Conservation (phyloP, 768 basidiomycete genomes). For the Trametes gibbosa region DNA sequence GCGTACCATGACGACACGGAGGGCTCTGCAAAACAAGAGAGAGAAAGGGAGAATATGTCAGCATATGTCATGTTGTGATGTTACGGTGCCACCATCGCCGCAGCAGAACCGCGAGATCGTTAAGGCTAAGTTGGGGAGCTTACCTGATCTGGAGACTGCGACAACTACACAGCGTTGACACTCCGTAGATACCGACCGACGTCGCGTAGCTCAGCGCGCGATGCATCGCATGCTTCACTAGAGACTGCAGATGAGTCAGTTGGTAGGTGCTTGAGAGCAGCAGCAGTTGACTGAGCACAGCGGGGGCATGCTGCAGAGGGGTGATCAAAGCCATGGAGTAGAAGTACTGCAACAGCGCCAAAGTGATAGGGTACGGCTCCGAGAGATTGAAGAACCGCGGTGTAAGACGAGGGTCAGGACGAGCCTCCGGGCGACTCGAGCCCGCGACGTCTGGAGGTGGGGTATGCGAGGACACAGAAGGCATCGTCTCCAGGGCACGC, state of each 20-base stretch:
- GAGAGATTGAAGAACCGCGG: slow-evolving; percentile 79
- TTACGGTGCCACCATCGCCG: no score
- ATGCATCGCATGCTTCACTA: slow-evolving; percentile 96
- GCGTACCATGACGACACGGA: slow-evolving; percentile 81
- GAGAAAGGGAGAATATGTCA: neutral
- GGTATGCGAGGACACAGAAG: slow-evolving; percentile 58
- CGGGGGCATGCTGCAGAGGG: slow-evolving; percentile 86
- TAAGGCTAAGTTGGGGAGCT: slow-evolving; percentile 17
- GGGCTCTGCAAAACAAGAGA: slow-evolving; percentile 46
- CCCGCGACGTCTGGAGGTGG: slow-evolving; percentile 62
- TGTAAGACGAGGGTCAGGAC: slow-evolving; percentile 77
- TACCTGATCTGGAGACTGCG: slow-evolving; percentile 88
- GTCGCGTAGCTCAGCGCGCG: slow-evolving; percentile 78
- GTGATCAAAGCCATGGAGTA: slow-evolving; percentile 86
- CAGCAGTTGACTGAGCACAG: slow-evolving; percentile 84
- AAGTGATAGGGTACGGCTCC: slow-evolving; percentile 84
- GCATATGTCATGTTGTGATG: no score
- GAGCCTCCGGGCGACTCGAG: slow-evolving; percentile 45
- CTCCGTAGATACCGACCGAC: slow-evolving; percentile 91
- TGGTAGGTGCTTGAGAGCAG: slow-evolving; percentile 83
- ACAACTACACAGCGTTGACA: slow-evolving; percentile 87
- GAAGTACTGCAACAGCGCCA: slow-evolving; percentile 92
- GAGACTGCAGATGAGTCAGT: slow-evolving; percentile 65
- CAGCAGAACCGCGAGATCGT: neutral
- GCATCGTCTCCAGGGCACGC: slow-evolving; percentile 55